Evolutionary conservation across 331 rosid species (phyloP).

Genomic region (Malus hybrid): DNA sequence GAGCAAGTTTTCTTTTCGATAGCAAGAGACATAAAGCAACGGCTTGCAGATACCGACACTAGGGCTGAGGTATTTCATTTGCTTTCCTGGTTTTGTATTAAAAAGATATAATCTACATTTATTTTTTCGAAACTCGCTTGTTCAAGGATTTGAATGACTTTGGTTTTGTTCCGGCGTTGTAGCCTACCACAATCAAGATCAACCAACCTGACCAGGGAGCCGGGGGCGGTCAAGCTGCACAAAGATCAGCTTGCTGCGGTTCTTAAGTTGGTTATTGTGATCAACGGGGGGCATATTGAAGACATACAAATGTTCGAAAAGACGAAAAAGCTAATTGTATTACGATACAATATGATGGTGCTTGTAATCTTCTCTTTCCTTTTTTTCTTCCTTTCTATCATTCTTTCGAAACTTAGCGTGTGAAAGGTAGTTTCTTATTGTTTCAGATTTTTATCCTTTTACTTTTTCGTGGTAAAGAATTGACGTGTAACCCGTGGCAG

Average conservation of each 20-base stretch:
- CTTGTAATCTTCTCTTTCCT: slow-evolving; percentile 28
- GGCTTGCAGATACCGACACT: slow-evolving; percentile 75
- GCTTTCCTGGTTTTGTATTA: slow-evolving; percentile 1
- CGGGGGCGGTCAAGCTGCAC: slow-evolving; percentile 42
- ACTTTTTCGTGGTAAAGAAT: slow-evolving; percentile 5
- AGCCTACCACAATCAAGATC: slow-evolving; percentile 73
- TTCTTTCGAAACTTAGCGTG: slow-evolving; percentile 40
- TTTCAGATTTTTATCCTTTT: neutral
- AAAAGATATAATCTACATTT: neutral
- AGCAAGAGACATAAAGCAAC: slow-evolving; percentile 83
- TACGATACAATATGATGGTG: slow-evolving; percentile 36
- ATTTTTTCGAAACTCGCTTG: too few species aligned
- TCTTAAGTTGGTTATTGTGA: slow-evolving; percentile 35
- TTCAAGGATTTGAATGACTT: slow-evolving; percentile 1
- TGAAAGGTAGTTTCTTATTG: slow-evolving; percentile 29
- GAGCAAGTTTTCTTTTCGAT: slow-evolving; percentile 95
- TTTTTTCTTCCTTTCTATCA: slow-evolving; percentile 4
- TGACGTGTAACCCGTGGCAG: slow-evolving; percentile 17
- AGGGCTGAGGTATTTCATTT: slow-evolving; percentile 54
- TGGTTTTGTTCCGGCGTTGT: slow-evolving; percentile 9
- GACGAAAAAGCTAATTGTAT: slow-evolving; percentile 34
- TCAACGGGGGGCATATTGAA: slow-evolving; percentile 14
- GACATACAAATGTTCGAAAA: slow-evolving; percentile 13
- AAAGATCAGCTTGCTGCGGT: slow-evolving; percentile 74
- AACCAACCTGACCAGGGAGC: slow-evolving; percentile 53